phyloP scores from a whole-genome alignment of 176 grass and related monocot genomes.

The Luzula sylvatica region DNA sequence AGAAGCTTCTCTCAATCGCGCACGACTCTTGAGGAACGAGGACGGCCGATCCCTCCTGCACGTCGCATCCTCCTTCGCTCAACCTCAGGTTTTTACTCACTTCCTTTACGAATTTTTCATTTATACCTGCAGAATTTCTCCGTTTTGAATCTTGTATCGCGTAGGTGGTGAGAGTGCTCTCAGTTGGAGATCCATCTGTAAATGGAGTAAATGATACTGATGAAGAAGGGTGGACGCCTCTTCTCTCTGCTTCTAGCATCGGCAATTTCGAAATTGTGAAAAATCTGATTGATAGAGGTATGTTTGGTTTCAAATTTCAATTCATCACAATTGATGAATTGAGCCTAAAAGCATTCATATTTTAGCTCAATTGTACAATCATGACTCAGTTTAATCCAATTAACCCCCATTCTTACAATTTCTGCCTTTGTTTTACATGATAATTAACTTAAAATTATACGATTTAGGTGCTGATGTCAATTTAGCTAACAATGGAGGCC shows the following conservation, averaged over 20 bases:
- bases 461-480: conserved; percentile 66
- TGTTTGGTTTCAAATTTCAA: not conserved
- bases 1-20: conserved; percentile 30
- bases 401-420: not conserved
- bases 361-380: not conserved
- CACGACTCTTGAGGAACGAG: conserved; percentile 50
- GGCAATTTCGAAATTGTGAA: conserved; percentile 55
- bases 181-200: conserved; percentile 30
- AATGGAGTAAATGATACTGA: conserved; percentile 58
- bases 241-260: conserved; percentile 64
- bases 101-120: not conserved
- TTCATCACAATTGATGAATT: not conserved
- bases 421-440: not conserved
- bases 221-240: conserved; percentile 88
- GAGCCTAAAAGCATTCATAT: too few relatives aligned
- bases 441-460: conserved; percentile 20
- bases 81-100: conserved; percentile 23
- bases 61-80: conserved; percentile 52
- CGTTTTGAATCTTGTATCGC: not conserved
- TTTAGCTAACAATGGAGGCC: conserved; percentile 69
- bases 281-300: conserved; percentile 69
- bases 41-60: conserved; percentile 85
- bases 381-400: not conserved
- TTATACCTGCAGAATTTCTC: not conserved
- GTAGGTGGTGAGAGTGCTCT: conserved; percentile 50